Conservation (phyloP, 495 filamentous ascomycete genomes). For the Pyronema domesticum region DNA sequence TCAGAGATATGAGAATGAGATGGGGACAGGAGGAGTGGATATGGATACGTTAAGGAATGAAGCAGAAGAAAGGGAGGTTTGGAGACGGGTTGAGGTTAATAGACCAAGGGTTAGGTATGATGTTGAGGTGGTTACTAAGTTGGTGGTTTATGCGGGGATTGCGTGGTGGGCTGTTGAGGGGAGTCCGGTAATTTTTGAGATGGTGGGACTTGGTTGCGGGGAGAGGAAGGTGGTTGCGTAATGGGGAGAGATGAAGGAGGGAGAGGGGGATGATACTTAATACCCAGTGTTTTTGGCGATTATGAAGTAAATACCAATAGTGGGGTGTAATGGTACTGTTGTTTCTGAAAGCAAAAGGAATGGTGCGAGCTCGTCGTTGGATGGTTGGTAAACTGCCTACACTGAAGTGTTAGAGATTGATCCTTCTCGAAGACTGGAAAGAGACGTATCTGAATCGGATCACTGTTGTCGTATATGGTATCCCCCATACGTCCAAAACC, state of each 20-base stretch:
- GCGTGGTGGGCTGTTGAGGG: conserved; percentile 53
- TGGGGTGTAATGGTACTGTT: too few relatives aligned
- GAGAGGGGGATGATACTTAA: too few relatives aligned
- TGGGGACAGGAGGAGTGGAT: conserved; percentile 9
- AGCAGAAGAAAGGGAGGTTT: conserved; percentile 60
- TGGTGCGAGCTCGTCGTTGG: too few relatives aligned
- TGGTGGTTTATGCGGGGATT: conserved; percentile 87
- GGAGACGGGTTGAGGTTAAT: conserved; percentile 46
- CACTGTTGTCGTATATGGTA: too few relatives aligned
- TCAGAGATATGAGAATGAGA: conserved; percentile 1
- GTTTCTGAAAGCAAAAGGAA: too few relatives aligned
- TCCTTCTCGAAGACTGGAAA: too few relatives aligned
- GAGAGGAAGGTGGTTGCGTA: neutral
- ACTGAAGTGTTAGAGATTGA: too few relatives aligned
- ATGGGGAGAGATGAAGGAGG: neutral
- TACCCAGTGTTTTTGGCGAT: too few relatives aligned
- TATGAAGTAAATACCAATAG: too few relatives aligned
- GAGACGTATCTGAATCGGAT: too few relatives aligned
- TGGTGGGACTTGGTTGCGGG: conserved; percentile 38
- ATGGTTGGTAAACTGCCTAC: too few relatives aligned
- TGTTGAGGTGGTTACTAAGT: conserved; percentile 89
- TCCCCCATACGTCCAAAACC: too few relatives aligned
- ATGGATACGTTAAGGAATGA: conserved; percentile 5
- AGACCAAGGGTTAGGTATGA: conserved; percentile 87
- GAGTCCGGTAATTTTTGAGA: conserved; percentile 48